Base-by-base conservation (phyloP, 768 basidiomycete species). In the Porphyrellus cyaneotinctus region DNA sequence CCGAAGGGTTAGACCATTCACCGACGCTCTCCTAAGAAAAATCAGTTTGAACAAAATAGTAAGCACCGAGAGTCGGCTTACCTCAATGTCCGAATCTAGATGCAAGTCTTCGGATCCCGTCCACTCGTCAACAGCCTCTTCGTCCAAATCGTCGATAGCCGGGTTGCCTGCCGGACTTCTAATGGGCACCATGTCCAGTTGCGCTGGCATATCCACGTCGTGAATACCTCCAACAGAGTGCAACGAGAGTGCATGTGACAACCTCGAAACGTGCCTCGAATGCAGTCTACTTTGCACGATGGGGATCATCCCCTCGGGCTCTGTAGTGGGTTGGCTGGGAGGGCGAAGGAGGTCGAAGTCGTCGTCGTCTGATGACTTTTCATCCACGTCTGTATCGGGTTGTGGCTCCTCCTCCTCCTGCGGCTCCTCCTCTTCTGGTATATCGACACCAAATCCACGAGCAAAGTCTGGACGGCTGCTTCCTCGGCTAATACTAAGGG, bases 1-100 rank as follows among this genome's bases (percentile, higher is more conserved):
- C 91, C 23, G 91, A 93, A 17, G 91, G 91, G 62, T 93, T 93
- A 22, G 91, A 93, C 80, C 81, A 93, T 71, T 93, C 90, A 24
- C 88, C 89, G 44, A 90, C 85, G 59, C 88, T 91, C 84, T 89
- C 74, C 58, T 70, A 56, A 51, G 26, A 51, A 48, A 56, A 38
- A 52, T 58, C 28, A 52, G 38, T 18, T 54, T 43, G 37, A 13
- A 32, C 47, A 33, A 3, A 18, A n/a, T 32, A 18, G 13, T 8
- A 8, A n/a, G 10, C 43, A 47, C 64, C 76, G n/a, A n/a, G n/a
- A n/a, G n/a, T n/a, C n/a, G n/a, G n/a, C 48, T 41, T 59, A 89
- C 89, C 75, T 88, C 84, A 58, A 88, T 84, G 33, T 88, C 86
- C 24, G 85, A 84, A 13, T 67, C 76, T 53, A 73, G 58, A 48